Percentiles rank a stretch among this genome's conserved stretches.
These are phyloP conservation scores for Neoboletus magnificus DNA, from an alignment of 768 basidiomycete species.

Conservation along the genomic window DNA sequence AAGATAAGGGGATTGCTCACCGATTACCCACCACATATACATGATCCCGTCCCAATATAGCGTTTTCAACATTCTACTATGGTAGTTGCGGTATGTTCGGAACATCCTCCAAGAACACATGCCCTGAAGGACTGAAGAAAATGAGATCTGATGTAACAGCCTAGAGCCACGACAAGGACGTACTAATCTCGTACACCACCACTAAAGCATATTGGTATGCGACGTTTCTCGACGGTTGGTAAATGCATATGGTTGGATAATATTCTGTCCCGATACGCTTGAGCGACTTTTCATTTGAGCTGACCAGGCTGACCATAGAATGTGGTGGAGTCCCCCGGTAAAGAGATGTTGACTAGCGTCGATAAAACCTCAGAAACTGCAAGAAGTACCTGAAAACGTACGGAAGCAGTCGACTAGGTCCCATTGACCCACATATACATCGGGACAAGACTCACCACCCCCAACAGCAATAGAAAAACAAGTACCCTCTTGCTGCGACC, in stretches of 20 bases:
- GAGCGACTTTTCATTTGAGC: background rate
- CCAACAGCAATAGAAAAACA: slow-evolving; percentile 13
- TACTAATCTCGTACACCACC: slow-evolving; percentile 20
- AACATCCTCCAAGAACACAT: slow-evolving; percentile 26
- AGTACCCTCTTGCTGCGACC: slow-evolving; percentile 16
- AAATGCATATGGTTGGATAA: slow-evolving; percentile 13
- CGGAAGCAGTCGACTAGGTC: background rate
- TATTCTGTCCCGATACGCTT: slow-evolving; percentile 4
- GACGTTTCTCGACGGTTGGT: slow-evolving; percentile 9
- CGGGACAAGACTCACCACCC: slow-evolving; percentile 8
- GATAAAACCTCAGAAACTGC: slow-evolving; percentile 8
- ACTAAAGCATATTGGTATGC: slow-evolving; percentile 14
- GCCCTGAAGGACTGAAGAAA: slow-evolving; percentile 17
- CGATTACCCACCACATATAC: slow-evolving; percentile 24
- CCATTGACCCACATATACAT: background rate
- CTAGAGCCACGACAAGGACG: background rate
- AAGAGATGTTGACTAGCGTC: background rate
- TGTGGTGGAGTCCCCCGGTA: slow-evolving; percentile 17
- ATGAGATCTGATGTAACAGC: background rate
- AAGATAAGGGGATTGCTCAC: slow-evolving; percentile 2
- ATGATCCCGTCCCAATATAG: slow-evolving; percentile 26
- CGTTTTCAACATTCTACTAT: slow-evolving; percentile 16
- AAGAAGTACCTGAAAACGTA: slow-evolving; percentile 7
- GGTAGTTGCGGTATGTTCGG: slow-evolving; percentile 14
- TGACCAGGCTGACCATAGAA: slow-evolving; percentile 15